Evolutionary conservation across 2,329 filamentous ascomycete genomes (phyloP), one percentile per base, ranked within the genome.

Genomic region (Claviceps quebecensis): DNA sequence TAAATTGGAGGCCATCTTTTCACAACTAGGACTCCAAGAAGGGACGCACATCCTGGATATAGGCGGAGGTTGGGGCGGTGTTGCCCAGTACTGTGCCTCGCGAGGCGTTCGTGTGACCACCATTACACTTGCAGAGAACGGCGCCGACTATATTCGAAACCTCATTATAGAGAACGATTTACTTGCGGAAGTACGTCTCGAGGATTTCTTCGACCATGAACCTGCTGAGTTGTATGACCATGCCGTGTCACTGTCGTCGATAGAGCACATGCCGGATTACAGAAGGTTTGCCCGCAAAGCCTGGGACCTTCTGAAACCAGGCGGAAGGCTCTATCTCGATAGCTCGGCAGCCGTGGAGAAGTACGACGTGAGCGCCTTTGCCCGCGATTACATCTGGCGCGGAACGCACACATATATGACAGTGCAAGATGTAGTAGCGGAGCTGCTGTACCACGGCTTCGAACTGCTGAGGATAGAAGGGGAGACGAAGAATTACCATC

Each of bases 241-340:
- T 38, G 34, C 29, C 7, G 48, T 50, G 19, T 38, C 48, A 14
- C 41, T 50, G 7, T 41, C 19, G 9, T 11, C 41, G 17, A 50
- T 50, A 7, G 48, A 50, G 41, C 48, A 50, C 48, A 45, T 50
- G 48, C 48, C 48, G 2, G 48, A 50, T 16, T 45, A 50, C 22
- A 17, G 34, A 19, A 29, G 29, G 7, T 45, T 26, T 29, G 48
- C 40, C 23, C 41, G 48, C 29, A 50, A 45, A 14, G 17, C 19
- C 7, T 50, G 48, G 48, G 29, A 45, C 29, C 14, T 50, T 17
- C 34, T 50, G 17, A 50, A 50, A 36, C 48, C 48, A 8, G 48
- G 41, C 29, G 48, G 48, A 29, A n/a, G 48, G 17, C 29, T 50
- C 26, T 50, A 45, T 23, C 48, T 50, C 19, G 48, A 50, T 17